Evolutionary conservation across 1,284 basidiomycete species (phyloP).

Genomic region (Leccinum pachyderme): DNA sequence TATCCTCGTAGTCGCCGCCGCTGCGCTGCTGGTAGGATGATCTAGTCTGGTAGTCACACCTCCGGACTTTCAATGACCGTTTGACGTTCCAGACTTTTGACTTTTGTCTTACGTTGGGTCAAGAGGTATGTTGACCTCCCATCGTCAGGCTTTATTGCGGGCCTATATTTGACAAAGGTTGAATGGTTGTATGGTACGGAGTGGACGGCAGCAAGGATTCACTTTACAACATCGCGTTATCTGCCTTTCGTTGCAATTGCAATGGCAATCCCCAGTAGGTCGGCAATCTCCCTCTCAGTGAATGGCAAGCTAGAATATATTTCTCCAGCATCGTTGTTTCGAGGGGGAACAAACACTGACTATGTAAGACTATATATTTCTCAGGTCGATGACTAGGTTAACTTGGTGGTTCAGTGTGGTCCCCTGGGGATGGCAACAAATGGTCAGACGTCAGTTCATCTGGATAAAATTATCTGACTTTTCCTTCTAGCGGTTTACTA

Average conservation of each 20-base stretch:
- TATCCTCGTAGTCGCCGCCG: slow-evolving; percentile 9
- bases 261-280: slow-evolving; percentile 18
- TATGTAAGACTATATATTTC: slow-evolving; percentile 9
- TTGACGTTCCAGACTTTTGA: slow-evolving; percentile 14
- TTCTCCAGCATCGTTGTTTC: slow-evolving; percentile 11
- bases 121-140: slow-evolving; percentile 7
- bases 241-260: slow-evolving; percentile 23
- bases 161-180: slow-evolving; percentile 7
- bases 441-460: neutral
- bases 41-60: neutral
- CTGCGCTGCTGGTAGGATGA: slow-evolving; percentile 14
- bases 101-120: slow-evolving; percentile 17
- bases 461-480: neutral
- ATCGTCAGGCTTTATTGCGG: neutral
- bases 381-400: neutral
- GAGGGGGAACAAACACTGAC: neutral
- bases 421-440: slow-evolving; percentile 11
- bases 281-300: neutral
- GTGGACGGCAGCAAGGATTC: slow-evolving; percentile 20
- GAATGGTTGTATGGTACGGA: slow-evolving; percentile 15
- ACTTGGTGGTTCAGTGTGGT: slow-evolving; percentile 13
- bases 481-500: slow-evolving; percentile 16
- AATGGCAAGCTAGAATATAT: neutral
- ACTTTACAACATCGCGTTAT: slow-evolving; percentile 23
- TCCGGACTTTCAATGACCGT: neutral